Base-by-base conservation (phyloP, 2,329 filamentous ascomycete genomes). In the Westerdykella aurantiaca region DNA sequence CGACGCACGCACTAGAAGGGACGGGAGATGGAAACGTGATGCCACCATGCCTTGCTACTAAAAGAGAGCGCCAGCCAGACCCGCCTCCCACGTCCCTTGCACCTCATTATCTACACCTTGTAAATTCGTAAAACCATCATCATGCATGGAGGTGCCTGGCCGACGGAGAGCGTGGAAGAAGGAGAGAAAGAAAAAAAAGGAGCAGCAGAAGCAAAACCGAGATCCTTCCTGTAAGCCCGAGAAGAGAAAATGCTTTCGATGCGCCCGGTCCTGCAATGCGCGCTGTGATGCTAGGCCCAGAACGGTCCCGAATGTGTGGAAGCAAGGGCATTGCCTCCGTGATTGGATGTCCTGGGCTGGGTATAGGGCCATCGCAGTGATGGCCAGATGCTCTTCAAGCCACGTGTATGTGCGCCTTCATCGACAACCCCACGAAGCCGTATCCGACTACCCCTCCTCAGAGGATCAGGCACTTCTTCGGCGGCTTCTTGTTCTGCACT, bases 401-500 rank as follows among this genome's bases (percentile, higher is more conserved):
- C 44, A 31, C 41, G 34, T 34, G 33, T 34, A 29, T 38, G 40
- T 34, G 31, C 37, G 37, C 46, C 43, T 54, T 55, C 53, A 45
- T 57, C 60, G 60, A 56, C 25, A 4, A 29, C 11, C 45, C 50
- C 39, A 23, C 40, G 45, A 31, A 44, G 38, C 39, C 46, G 43
- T 41, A 43, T 12, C 42, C n/a, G n/a, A 35, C n/a, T 5, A 3
- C 3, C 33, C 16, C 14, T 31, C 12, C 51, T 64, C 44, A 66
- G 46, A 61, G 44, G 46, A 61, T 53, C 44, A 53, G 50, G 52
- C 54, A 61, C 44, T 60, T 56, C 49, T 51, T 56, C 51, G 58
- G 25, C 25, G 25, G 58, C 53, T 58, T 60, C 34, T 52, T 49
- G 37, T 51, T 51, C 37, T 49, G 37, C 44, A 51, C 52, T 18